Conservation (phyloP, 352 stramenopile genomes). For the Globisporangium cystogenes region DNA sequence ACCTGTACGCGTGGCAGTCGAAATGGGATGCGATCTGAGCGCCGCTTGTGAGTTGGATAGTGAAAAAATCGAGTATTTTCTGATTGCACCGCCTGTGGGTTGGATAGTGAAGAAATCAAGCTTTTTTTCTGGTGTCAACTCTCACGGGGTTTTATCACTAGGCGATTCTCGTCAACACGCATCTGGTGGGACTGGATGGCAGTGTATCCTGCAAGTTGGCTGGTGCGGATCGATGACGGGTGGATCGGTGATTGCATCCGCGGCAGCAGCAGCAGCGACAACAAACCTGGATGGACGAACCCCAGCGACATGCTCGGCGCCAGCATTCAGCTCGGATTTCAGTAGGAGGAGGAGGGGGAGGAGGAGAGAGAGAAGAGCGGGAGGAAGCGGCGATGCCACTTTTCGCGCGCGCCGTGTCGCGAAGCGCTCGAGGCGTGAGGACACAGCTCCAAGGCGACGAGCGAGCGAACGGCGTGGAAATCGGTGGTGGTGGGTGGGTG, state of each 20-base stretch:
- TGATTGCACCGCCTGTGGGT: too few species aligned
- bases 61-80: neutral
- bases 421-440: too few species aligned
- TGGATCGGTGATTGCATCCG: too few species aligned
- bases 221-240: neutral
- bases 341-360: too few species aligned
- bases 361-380: neutral
- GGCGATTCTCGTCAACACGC: too few species aligned
- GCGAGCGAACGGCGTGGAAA: neutral
- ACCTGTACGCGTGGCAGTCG: neutral
- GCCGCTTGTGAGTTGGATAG: neutral
- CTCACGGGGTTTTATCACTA: too few species aligned
- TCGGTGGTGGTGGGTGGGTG: neutral
- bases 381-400: neutral
- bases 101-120: neutral
- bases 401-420: neutral
- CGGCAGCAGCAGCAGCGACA: too few species aligned
- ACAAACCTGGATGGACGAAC: neutral
- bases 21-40: too few species aligned
- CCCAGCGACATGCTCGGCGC: neutral
- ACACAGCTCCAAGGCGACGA: too few species aligned
- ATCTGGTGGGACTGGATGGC: too few species aligned
- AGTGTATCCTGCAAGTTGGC: too few species aligned
- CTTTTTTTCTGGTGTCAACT: too few species aligned
- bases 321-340: neutral